phyloP scores from a whole-genome alignment of 192 early-diverging fungal species.

The Geranomyces variabilis region DNA sequence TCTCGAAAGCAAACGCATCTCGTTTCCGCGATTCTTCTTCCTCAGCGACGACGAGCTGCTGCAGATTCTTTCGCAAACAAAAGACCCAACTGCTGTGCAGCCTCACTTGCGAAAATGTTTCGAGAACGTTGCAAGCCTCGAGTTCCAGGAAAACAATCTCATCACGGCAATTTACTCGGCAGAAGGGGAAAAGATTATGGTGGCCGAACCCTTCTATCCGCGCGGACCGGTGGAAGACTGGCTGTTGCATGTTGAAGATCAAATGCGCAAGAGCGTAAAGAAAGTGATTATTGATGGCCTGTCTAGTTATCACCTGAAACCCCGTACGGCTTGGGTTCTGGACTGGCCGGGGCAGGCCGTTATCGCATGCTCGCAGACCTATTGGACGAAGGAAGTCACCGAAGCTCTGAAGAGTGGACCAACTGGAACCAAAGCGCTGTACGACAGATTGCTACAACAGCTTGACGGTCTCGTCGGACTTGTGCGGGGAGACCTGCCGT shows the following conservation, averaged over 20 bases:
- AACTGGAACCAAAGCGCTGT: slow-evolving; percentile 46
- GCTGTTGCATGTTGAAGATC: slow-evolving; percentile 58
- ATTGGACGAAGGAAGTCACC: slow-evolving; percentile 63
- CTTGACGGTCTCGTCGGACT: slow-evolving; percentile 59
- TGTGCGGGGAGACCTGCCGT: slow-evolving; percentile 61
- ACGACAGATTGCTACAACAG: slow-evolving; percentile 46
- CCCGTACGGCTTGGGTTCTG: slow-evolving; percentile 58
- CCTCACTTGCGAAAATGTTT: slow-evolving; percentile 66
- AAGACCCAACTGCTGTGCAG: slow-evolving; percentile 66
- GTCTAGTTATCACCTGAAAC: slow-evolving; percentile 42
- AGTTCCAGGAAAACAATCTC: slow-evolving; percentile 52
- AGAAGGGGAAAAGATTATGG: slow-evolving; percentile 59
- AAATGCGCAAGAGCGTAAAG: slow-evolving; percentile 60
- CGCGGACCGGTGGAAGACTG: slow-evolving; percentile 65
- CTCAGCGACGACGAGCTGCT: slow-evolving; percentile 64
- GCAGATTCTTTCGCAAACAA: slow-evolving; percentile 66
- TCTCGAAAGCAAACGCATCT: slow-evolving; percentile 60
- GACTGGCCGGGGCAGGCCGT: slow-evolving; percentile 64
- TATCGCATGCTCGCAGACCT: slow-evolving; percentile 55
- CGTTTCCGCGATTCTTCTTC: slow-evolving; percentile 69
- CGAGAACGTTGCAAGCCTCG: slow-evolving; percentile 61
- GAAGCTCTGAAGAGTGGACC: slow-evolving; percentile 56
- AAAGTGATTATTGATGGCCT: slow-evolving; percentile 61
- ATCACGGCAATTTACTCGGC: slow-evolving; percentile 62
- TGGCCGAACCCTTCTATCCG: slow-evolving; percentile 62